Evolutionary conservation across 768 basidiomycete species (phyloP).

Genomic region (Crepidotus variabilis): DNA sequence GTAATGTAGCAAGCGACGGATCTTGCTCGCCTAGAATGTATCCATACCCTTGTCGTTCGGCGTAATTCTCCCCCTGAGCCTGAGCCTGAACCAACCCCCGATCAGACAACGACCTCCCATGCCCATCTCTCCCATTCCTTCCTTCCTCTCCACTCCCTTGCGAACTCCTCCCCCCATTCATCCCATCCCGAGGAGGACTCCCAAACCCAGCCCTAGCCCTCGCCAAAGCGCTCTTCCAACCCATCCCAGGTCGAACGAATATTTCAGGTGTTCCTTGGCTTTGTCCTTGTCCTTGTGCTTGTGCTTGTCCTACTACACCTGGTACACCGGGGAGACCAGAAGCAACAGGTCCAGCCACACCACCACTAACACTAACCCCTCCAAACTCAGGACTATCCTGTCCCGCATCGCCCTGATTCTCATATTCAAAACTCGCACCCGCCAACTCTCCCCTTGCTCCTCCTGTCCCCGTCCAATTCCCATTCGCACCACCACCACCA

Average conservation of each 20-base stretch:
- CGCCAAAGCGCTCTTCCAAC: slow-evolving; percentile 61
- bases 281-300: neutral
- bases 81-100: no score
- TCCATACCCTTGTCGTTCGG: neutral
- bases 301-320: neutral
- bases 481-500: neutral
- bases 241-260: slow-evolving; percentile 59
- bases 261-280: slow-evolving; percentile 31
- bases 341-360: neutral
- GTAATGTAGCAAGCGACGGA: slow-evolving; percentile 54
- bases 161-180: neutral
- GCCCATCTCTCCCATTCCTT: neutral
- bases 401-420: neutral
- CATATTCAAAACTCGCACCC: neutral
- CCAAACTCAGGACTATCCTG: neutral
- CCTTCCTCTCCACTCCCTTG: neutral
- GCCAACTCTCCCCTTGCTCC: neutral
- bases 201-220: slow-evolving; percentile 33
- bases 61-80: no score
- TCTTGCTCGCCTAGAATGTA: slow-evolving; percentile 39
- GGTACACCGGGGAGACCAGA: no score
- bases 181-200: slow-evolving; percentile 6
- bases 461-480: neutral
- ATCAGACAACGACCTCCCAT: neutral
- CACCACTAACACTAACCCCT: neutral